Evolutionary conservation across 208 protist genomes (phyloP), one percentile per base, ranked within the genome.

Genomic region (Trypanosoma brucei): DNA sequence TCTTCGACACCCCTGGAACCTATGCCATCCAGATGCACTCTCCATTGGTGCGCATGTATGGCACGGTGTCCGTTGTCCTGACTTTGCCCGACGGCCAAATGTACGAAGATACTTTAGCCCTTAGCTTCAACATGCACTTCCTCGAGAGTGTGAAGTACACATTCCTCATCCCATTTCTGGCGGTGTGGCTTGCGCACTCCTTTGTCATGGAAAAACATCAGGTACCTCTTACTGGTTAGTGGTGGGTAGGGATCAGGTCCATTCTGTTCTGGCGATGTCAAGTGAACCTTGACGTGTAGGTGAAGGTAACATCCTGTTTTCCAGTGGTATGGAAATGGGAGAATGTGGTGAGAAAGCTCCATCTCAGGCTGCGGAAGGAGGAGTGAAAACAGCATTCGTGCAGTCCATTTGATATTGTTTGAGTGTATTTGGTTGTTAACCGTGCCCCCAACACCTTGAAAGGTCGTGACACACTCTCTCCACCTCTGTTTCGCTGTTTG

Each of bases 121-220:
- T 92, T 50, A 86, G 81, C 62, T 92, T 95, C 62, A 92, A 95
- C 62, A 84, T 90, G 74, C 70, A 93, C 51, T 95, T 91, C 46
- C 68, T 93, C 52, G 76, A 86, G 38, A 80, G 82, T 34, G 74
- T 93, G 38, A 95, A 95, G 62, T 84, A 81, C 60, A 75, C 78
- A 1, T 75, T 95, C 50, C 9, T 95, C 8, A 46, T 91, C n/a
- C 89, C 89, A 1, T 92, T 93, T 70, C 31, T 91, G 22, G 14
- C 77, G 0, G 75, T 80, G 9, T 78, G 63, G 30, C 57, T 75
- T 30, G 83, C 81, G 3, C 67, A 92, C 31, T 81, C 83, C 61
- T 72, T 88, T 52, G 79, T 92, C 14, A 75, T 82, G 52, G 68
- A 77, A 57, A 75, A 74, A 14, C 86, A 93, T 58, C 77, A 82